phyloP scores from a whole-genome alignment of 1,139 yeast genomes.

The Pneumocystis canis region DNA sequence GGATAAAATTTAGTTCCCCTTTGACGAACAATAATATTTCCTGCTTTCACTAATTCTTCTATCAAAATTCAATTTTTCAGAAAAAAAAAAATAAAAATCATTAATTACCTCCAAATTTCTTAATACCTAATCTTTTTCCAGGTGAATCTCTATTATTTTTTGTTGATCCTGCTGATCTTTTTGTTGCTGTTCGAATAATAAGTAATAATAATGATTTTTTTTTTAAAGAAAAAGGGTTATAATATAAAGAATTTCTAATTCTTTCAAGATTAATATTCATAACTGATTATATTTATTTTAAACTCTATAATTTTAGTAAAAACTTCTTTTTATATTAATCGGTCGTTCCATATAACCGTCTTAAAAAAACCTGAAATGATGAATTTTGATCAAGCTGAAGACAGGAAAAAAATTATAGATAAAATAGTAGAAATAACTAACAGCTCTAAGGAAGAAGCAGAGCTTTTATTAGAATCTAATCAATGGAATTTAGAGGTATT shows the following conservation, averaged over 20 bases:
- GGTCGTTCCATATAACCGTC: background rate
- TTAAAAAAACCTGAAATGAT: background rate
- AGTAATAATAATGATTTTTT: background rate
- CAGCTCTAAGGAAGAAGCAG: conserved; percentile 33
- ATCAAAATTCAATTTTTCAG: background rate
- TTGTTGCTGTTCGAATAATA: conserved; percentile 74
- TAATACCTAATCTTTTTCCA: conserved; percentile 88
- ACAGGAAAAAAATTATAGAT: conserved; percentile 27
- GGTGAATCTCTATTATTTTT: conserved; percentile 90
- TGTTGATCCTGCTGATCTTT: conserved; percentile 85
- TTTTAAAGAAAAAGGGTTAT: background rate
- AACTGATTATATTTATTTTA: background rate
- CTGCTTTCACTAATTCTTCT: conserved; percentile 22
- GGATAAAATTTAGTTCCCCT: conserved; percentile 95
- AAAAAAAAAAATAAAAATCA: conserved; percentile 17
- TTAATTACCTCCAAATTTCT: conserved; percentile 52
- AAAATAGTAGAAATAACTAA: conserved; percentile 42
- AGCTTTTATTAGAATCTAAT: conserved; percentile 28
- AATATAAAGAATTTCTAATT: background rate
- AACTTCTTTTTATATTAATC: background rate
- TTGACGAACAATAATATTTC: conserved; percentile 88
- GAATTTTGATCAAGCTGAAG: background rate
- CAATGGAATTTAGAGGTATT: conserved; percentile 29
- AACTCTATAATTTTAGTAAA: background rate
- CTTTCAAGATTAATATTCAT: background rate